Evolutionary conservation across 192 early-diverging fungal genomes (phyloP).

Genomic region (Linnemannia hyalina): DNA sequence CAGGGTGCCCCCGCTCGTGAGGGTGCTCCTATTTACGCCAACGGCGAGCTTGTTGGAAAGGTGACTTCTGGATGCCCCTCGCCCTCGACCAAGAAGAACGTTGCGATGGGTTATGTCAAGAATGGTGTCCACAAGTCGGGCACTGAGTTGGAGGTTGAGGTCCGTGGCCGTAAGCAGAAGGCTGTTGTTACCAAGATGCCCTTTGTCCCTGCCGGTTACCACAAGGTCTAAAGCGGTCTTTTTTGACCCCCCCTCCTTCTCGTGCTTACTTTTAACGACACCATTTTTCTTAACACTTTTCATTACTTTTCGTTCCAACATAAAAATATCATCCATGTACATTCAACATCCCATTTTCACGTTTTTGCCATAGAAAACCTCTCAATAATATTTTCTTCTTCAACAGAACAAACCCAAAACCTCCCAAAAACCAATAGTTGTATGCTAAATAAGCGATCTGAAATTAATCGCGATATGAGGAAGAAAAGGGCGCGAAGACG

Average conservation of each 20-base stretch:
- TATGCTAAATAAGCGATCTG: conserved; percentile 2
- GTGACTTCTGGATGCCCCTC: conserved; percentile 95
- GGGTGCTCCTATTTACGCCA: conserved; percentile 77
- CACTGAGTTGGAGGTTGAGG: conserved; percentile 93
- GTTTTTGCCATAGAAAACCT: conserved; percentile 6
- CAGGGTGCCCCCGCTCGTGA: conserved; percentile 94
- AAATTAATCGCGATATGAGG: neutral
- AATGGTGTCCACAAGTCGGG: conserved; percentile 90
- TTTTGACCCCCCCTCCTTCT: neutral
- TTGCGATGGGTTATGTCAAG: conserved; percentile 97
- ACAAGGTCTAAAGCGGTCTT: conserved; percentile 61
- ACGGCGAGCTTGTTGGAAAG: conserved; percentile 79
- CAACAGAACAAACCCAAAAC: neutral
- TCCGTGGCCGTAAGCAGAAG: conserved; percentile 87
- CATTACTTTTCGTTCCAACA: neutral
- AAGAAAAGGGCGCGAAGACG: neutral
- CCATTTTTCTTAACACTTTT: neutral
- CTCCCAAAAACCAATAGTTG: neutral
- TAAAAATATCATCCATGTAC: neutral
- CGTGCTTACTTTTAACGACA: neutral
- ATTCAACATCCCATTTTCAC: neutral
- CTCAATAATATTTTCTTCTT: neutral
- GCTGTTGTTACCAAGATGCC: conserved; percentile 95
- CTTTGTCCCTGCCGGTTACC: conserved; percentile 89
- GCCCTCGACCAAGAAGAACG: conserved; percentile 93